Percentiles rank a stretch among this genome's conserved stretches.
phyloP scores from a whole-genome alignment of 1,284 basidiomycete genomes.

The Melampsora larici-populina region DNA sequence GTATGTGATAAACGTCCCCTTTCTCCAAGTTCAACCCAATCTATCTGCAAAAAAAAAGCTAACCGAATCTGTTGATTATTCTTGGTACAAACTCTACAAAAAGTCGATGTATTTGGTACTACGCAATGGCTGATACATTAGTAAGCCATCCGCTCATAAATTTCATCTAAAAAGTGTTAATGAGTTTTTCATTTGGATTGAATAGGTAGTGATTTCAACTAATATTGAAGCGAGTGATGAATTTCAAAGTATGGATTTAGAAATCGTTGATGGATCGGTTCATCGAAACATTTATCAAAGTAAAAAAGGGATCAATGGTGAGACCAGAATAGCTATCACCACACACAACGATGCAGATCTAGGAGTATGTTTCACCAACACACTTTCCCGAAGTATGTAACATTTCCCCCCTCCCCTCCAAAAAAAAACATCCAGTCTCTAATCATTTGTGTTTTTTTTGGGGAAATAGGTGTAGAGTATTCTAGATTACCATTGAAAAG shows the following conservation, averaged over 20 bases:
- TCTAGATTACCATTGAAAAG: conserved; percentile 55
- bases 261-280: conserved; percentile 84
- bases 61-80: background rate
- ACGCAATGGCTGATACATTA: conserved; percentile 76
- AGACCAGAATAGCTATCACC: conserved; percentile 89
- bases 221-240: conserved; percentile 44
- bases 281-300: conserved; percentile 85
- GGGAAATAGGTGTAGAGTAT: background rate
- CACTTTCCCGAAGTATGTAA: conserved; percentile 66
- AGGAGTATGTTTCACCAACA: conserved; percentile 88
- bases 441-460: no score
- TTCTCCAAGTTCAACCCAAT: no score
- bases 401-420: conserved; percentile 1
- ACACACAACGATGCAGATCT: conserved; percentile 90
- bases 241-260: conserved; percentile 67
- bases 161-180: conserved; percentile 11
- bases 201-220: conserved; percentile 35
- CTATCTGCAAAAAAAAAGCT: conserved; percentile 12
- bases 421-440: no score
- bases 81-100: no score
- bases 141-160: conserved; percentile 58
- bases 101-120: conserved; percentile 80
- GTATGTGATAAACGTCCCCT: background rate
- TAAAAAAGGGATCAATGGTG: conserved; percentile 81
- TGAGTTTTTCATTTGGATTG: background rate